These are phyloP conservation scores for Annona squamosa DNA, from an alignment of 164 flowering plant genomes.

Conservation along the genomic window DNA sequence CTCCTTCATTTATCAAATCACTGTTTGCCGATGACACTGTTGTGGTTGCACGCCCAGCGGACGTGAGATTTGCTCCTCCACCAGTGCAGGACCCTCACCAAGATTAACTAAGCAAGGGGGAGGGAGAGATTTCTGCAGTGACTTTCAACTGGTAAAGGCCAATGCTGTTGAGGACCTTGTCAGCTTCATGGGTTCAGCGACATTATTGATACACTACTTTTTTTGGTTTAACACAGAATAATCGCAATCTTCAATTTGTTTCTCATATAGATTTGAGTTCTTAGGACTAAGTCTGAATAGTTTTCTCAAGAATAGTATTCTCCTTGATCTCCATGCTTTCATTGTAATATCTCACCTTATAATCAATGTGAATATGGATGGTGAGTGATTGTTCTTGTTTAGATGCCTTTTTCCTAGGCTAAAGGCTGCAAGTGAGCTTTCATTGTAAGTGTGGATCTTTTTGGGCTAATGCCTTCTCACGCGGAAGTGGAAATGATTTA, in stretches of 20 bases:
- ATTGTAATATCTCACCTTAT: background rate
- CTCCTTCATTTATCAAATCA: conserved; percentile 77
- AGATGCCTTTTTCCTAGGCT: no score
- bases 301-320: background rate
- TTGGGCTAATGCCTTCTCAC: no score
- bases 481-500: no score
- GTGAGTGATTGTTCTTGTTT: background rate
- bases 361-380: background rate
- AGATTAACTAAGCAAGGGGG: conserved; percentile 20
- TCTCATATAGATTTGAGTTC: background rate
- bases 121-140: background rate
- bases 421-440: no score
- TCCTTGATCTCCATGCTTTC: background rate
- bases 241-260: background rate
- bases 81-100: conserved; percentile 53
- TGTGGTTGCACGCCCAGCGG: conserved; percentile 68
- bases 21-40: conserved; percentile 83
- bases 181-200: background rate
- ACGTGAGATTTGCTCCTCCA: conserved; percentile 69
- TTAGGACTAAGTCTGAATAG: background rate
- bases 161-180: background rate
- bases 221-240: background rate
- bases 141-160: background rate
- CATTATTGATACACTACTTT: background rate
- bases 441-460: no score